Base-by-base conservation (phyloP, 192 early-diverging fungal species). In the Coemansia sp. region DNA sequence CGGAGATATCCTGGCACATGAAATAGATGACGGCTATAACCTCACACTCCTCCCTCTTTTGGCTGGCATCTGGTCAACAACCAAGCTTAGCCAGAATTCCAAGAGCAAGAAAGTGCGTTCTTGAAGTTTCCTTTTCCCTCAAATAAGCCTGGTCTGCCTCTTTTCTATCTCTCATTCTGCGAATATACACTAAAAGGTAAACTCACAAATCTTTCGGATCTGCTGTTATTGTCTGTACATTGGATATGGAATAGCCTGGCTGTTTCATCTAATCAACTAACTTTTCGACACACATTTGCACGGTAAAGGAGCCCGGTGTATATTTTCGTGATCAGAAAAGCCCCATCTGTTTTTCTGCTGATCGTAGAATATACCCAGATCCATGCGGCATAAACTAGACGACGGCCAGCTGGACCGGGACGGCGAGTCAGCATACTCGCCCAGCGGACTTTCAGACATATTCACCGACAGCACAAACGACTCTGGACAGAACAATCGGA, bases 381-480 rank as follows among this genome's bases (percentile, higher is more conserved):
- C 8, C 6, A 25, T 48, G 45, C 45, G 25, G 20, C 20, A 25
- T 25, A 54, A 17, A 23, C 53, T 62, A 50, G 40, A 28, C 11
- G 34, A 52, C 28, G 47, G 37, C 17, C 33, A 64, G n/a, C 52
- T 42, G 2, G 38, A 67, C 27, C 56, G 59, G 40, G 59, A 41
- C 9, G 50, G 38, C n/a, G 56, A 53, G 30, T 47, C 56, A 20
- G 25, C 42, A 5, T 62, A 63, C 42, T 67, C 59, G 55, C 62
- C 56, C 8, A 68, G 66, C 23, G 54, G 20, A 22, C 28, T 38
- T 17, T 65, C 41, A 27, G 57, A 45, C 17, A 30, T 63, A 27
- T 56, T 61, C 33, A 9, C 60, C 27, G 44, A 23, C 10, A 47
- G 44, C 28, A 54, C 45, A 10, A 25, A 33, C 19, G 34, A 41